Evolutionary conservation across 305 asterid genomes (phyloP).

Genomic region (Fraxinus ornus): DNA sequence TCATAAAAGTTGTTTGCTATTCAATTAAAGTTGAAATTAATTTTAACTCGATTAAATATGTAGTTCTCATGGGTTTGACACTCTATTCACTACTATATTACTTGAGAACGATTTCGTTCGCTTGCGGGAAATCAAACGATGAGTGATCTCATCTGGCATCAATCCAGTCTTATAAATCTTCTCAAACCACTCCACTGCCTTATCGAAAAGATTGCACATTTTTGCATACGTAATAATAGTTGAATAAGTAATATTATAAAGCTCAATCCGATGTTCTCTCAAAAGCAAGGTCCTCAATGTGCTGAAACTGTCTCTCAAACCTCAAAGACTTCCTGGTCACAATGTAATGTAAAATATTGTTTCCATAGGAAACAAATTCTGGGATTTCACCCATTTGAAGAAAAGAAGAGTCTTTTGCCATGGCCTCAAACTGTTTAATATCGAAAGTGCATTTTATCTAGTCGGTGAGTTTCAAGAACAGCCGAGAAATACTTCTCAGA

Average conservation of each 20-base stretch:
- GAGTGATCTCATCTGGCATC: constrained; percentile 96
- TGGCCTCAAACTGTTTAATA: constrained; percentile 55
- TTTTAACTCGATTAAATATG: no score
- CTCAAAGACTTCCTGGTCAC: constrained; percentile 83
- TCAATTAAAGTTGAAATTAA: no score
- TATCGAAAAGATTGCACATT: constrained; percentile 73
- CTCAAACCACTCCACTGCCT: constrained; percentile 95
- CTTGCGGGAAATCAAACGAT: no score
- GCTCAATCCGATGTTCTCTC: constrained; percentile 64
- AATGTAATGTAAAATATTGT: constrained; percentile 67
- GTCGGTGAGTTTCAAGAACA: constrained; percentile 50
- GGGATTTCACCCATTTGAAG: constrained; percentile 66
- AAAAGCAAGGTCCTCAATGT: constrained; percentile 63
- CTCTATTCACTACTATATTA: no score
- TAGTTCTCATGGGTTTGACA: no score
- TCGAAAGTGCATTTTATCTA: constrained; percentile 64
- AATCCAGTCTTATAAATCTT: constrained; percentile 88
- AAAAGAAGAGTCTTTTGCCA: constrained; percentile 71
- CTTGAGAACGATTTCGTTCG: no score
- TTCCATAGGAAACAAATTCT: constrained; percentile 59
- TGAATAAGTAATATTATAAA: constrained; percentile 83
- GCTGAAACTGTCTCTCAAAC: constrained; percentile 76
- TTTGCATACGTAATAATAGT: constrained; percentile 86
- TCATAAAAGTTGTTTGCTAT: no score
- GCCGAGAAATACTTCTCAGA: constrained; percentile 48